Base-by-base conservation (phyloP, 2,329 filamentous ascomycete species). In the Stachybotrys chartarum region DNA sequence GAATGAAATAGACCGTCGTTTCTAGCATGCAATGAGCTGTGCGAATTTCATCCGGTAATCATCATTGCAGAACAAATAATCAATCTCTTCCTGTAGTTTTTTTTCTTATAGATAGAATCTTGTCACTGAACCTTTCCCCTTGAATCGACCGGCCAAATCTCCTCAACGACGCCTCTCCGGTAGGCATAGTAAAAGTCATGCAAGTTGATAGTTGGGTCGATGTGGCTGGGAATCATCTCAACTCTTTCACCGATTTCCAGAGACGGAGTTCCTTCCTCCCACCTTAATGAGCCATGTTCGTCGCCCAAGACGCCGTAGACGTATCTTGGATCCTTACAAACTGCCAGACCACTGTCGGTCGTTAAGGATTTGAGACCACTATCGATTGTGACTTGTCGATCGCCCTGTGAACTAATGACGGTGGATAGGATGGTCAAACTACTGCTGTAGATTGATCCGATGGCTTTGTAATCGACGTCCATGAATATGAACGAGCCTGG, bases 401-500 rank as follows among this genome's bases (percentile, higher is more conserved):
- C 65, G 0, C 74, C 75, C 59, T 79, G 77, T 56, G 71, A 70
- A 66, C 75, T 78, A 17, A 81, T 57, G 0, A 80, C 77, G 0
- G 78, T 79, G 0, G 76, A 70, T 18, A 79, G 58, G 7, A 80
- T 70, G 0, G 76, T 77, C 30, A 81, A 58, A 50, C 76, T 79
- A 58, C 81, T 75, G 0, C 70, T 68, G 61, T 77, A 82, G 54
- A 73, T 73, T 0, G 69, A 66, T 1, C 79, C 79, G 0, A 81
- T 70, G 0, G 79, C 79, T 53, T 78, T 77, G 3, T 82, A 82
- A 60, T 82, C 79, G 2, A 78, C 79, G 55, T 82, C 79, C 79
- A 82, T 82, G 62, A 82, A 81, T 55, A 82, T 72, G 56, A 82
- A 82, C 0, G 75, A 79, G 0, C 79, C 79, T 0, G 79, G 79